A percentile compares a stretch with the other conserved stretches of the same genome.
phyloP scores from a whole-genome alignment of 345 rosid species.

The Rhodamnia rubescens region DNA sequence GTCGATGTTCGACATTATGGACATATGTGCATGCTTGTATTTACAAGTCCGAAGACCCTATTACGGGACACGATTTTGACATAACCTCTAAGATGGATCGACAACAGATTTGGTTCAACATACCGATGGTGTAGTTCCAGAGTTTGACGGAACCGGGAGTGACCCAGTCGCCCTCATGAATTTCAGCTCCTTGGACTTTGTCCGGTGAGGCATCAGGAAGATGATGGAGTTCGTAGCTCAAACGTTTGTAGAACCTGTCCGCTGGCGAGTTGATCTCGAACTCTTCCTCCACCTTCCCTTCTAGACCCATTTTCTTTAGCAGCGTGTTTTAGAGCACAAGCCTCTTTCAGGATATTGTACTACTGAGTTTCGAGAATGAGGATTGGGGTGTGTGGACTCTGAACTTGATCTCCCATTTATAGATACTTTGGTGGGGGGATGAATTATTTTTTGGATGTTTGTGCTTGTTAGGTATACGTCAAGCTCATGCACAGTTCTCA shows the following conservation, averaged over 20 bases:
- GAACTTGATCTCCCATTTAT: not conserved
- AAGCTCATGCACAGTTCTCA: not conserved
- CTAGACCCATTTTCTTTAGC: not conserved
- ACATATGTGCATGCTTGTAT: too few species aligned
- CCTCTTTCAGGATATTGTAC: not conserved
- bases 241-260: constrained; percentile 1
- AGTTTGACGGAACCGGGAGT: constrained; percentile 4
- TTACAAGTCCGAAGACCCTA: too few species aligned
- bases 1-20: too few species aligned
- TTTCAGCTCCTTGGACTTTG: not conserved
- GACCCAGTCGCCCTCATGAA: constrained; percentile 6
- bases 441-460: not conserved
- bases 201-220: not conserved
- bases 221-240: not conserved
- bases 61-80: too few species aligned
- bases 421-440: not conserved
- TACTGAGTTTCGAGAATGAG: not conserved
- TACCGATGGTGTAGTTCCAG: constrained; percentile 3
- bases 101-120: not conserved
- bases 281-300: constrained; percentile 1
- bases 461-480: not conserved
- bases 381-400: not conserved
- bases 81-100: not conserved
- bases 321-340: not conserved
- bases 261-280: constrained; percentile 9